A percentile compares a stretch with the other conserved stretches of the same genome.
Evolutionary conservation across 2,329 filamentous ascomycete genomes (phyloP).

Genomic region (Verticillium isaacii): DNA sequence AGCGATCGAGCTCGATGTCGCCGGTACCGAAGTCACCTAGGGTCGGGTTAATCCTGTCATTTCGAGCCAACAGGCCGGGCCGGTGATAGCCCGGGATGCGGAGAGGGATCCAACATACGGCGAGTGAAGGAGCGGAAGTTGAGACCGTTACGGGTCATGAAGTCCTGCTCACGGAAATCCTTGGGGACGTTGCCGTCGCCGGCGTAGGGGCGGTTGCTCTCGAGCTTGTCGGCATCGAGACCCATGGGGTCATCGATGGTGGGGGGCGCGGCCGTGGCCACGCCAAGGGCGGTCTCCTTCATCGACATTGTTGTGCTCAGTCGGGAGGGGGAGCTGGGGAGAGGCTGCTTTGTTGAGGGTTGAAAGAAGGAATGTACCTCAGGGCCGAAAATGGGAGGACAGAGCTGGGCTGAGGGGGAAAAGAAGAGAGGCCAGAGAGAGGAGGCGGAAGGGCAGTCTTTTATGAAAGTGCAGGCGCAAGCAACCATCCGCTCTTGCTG

Average conservation of each 20-base stretch:
- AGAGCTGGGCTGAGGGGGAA: neutral
- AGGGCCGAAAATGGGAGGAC: neutral
- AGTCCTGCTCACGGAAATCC: constrained; percentile 23
- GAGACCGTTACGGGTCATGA: constrained; percentile 31
- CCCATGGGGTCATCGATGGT: neutral
- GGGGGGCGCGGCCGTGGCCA: neutral
- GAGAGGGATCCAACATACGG: constrained; percentile 16
- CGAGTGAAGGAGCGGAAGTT: constrained; percentile 32
- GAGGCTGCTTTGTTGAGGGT: neutral
- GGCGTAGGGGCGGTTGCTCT: constrained; percentile 1
- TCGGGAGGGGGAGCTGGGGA: neutral
- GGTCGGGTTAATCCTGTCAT: neutral
- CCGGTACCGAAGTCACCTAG: constrained; percentile 9
- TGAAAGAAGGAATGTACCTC: neutral
- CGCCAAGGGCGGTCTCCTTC: neutral
- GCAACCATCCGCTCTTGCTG: neutral
- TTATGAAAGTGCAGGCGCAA: constrained; percentile 2
- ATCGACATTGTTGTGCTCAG: constrained; percentile 1
- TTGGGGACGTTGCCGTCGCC: constrained; percentile 8
- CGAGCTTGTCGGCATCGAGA: constrained; percentile 14
- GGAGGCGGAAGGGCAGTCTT: neutral
- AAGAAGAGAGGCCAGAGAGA: neutral
- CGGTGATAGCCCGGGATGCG: neutral
- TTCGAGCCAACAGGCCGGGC: neutral
- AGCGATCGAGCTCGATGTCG: constrained; percentile 32